Percentiles rank a stretch among this genome's conserved stretches.
Evolutionary conservation across 176 grass and related monocot genomes (phyloP).

Genomic region (Zea luxurians): DNA sequence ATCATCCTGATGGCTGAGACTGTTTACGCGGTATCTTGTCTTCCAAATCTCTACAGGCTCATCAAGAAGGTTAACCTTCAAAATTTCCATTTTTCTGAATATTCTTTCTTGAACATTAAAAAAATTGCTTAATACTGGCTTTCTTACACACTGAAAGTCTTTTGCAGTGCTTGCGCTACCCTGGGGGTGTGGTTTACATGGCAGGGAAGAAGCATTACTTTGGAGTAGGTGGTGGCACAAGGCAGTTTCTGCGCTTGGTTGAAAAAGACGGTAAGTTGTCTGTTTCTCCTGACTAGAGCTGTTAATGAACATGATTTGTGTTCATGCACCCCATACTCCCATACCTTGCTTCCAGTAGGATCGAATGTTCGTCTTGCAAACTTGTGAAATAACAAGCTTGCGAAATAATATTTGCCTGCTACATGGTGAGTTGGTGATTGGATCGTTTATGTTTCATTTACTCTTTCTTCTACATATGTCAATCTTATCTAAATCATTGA

Average conservation of each 20-base stretch:
- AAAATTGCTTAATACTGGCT: background rate
- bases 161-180: slow-evolving; percentile 54
- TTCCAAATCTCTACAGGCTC: slow-evolving; percentile 65
- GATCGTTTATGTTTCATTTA: background rate
- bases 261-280: slow-evolving; percentile 76
- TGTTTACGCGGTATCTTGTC: slow-evolving; percentile 74
- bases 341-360: background rate
- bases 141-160: slow-evolving; percentile 32
- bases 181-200: slow-evolving; percentile 73
- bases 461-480: slow-evolving; percentile 18
- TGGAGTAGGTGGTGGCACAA: slow-evolving; percentile 95
- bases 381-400: slow-evolving; percentile 8
- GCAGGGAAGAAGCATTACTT: slow-evolving; percentile 97
- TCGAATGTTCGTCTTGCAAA: slow-evolving; percentile 18
- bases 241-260: slow-evolving; percentile 82
- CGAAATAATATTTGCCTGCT: background rate
- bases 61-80: slow-evolving; percentile 67
- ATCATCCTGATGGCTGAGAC: slow-evolving; percentile 98
- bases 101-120: background rate
- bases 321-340: background rate
- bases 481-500: background rate
- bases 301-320: slow-evolving; percentile 30
- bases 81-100: slow-evolving; percentile 5
- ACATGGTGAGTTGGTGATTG: background rate
- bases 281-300: slow-evolving; percentile 20